A percentile compares a stretch with the other conserved stretches of the same genome.
These are phyloP conservation scores for Dactylellina drechsleri DNA, from an alignment of 2,329 filamentous ascomycete genomes.

Conservation along the genomic window DNA sequence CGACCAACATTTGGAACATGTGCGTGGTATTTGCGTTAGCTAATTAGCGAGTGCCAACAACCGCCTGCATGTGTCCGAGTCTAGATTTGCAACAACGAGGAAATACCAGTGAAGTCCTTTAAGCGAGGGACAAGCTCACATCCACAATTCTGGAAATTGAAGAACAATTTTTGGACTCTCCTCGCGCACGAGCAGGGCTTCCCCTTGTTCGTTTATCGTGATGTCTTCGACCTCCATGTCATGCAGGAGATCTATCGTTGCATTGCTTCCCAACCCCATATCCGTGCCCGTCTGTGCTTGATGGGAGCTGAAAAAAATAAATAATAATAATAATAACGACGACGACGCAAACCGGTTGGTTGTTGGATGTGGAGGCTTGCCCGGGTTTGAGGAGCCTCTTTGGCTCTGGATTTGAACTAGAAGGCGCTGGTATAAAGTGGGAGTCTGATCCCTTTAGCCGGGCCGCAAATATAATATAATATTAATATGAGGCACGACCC, in stretches of 20 bases:
- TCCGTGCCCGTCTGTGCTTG: conserved; percentile 5
- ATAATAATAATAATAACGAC: no score
- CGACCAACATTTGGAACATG: no score
- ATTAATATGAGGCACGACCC: no score
- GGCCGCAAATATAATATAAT: no score
- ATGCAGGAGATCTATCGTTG: background rate
- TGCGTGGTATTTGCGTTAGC: background rate
- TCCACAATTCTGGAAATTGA: background rate
- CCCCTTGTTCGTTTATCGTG: conserved; percentile 4
- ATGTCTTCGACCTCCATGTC: background rate
- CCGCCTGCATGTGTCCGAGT: background rate
- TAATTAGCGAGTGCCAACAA: conserved; percentile 7
- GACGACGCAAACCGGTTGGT: background rate
- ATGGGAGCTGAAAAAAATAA: background rate
- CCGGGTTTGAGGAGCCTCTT: no score
- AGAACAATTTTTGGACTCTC: background rate
- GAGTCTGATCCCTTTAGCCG: no score
- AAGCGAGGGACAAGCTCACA: background rate
- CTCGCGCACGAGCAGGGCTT: background rate
- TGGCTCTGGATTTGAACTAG: no score
- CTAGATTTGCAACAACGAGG: background rate
- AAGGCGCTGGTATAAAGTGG: no score
- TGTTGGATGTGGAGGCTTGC: background rate
- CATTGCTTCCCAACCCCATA: background rate
- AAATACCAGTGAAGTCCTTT: background rate